phyloP scores from a whole-genome alignment of 2,329 filamentous ascomycete species.

The Corniculantispora saksenae region DNA sequence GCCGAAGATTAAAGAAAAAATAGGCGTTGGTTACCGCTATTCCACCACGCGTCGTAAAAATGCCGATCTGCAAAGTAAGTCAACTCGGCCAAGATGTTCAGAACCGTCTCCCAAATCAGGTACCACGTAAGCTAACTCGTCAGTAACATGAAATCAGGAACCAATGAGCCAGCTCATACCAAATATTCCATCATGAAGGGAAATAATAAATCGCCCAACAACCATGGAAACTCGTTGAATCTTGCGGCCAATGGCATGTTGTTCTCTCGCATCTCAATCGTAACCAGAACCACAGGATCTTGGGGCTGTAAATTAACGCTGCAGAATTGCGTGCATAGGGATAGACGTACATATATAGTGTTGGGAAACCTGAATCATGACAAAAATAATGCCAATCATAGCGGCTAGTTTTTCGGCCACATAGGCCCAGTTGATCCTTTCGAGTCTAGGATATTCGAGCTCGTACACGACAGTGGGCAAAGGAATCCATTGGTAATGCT shows the following conservation, averaged over 20 bases:
- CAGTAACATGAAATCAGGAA: not conserved
- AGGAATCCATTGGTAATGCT: constrained; percentile 72
- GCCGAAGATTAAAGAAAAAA: not conserved
- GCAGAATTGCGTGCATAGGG: too few relatives aligned
- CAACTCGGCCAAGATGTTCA: constrained; percentile 76
- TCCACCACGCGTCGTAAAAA: constrained; percentile 70
- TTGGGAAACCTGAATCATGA: constrained; percentile 79
- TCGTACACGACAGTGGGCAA: constrained; percentile 80
- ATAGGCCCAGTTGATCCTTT: constrained; percentile 72
- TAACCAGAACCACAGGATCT: constrained; percentile 69
- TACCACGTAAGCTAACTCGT: constrained; percentile 65
- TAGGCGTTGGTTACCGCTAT: constrained; percentile 43
- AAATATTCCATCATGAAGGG: constrained; percentile 79
- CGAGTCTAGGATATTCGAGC: constrained; percentile 70
- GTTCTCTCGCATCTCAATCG: constrained; percentile 66
- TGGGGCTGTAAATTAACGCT: constrained; percentile 15
- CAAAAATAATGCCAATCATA: constrained; percentile 70
- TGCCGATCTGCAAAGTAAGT: constrained; percentile 76
- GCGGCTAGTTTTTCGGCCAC: constrained; percentile 71
- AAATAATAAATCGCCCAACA: constrained; percentile 74
- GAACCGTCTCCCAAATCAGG: constrained; percentile 74
- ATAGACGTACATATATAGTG: constrained; percentile 61
- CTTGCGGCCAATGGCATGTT: constrained; percentile 62
- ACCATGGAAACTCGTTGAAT: constrained; percentile 70
- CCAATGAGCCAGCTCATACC: constrained; percentile 29